These are phyloP conservation scores for Linum lewisii DNA, from an alignment of 345 rosid species.

Conservation along the genomic window DNA sequence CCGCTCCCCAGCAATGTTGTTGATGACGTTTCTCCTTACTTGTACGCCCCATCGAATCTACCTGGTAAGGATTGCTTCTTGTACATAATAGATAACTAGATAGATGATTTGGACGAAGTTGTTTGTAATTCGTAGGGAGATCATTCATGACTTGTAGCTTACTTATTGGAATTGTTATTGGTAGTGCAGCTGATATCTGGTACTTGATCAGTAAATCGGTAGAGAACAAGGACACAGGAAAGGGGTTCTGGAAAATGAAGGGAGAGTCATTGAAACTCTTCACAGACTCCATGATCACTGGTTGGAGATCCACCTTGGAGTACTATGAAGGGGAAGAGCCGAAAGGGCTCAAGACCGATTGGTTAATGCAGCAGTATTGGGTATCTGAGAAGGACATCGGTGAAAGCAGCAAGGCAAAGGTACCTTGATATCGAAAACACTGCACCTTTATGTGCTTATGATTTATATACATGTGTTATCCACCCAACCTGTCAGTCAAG, in stretches of 20 bases:
- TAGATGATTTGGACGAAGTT: neutral
- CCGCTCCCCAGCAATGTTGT: conserved; percentile 34
- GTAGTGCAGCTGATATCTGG: conserved; percentile 27
- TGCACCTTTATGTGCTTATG: conserved; percentile 1
- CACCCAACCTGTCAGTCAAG: conserved; percentile 14
- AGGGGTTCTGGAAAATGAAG: conserved; percentile 34
- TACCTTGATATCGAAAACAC: conserved; percentile 4
- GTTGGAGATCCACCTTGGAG: conserved; percentile 38
- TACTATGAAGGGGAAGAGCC: conserved; percentile 28
- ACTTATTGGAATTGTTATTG: neutral
- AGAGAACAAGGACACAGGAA: conserved; percentile 11
- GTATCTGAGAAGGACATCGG: conserved; percentile 17
- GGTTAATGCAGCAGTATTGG: conserved; percentile 37
- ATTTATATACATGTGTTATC: conserved; percentile 9
- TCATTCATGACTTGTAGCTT: neutral
- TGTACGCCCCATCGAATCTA: conserved; percentile 19
- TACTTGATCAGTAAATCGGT: conserved; percentile 19
- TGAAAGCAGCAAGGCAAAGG: conserved; percentile 26
- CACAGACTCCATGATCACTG: conserved; percentile 25
- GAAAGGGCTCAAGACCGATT: conserved; percentile 22
- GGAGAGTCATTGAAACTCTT: conserved; percentile 29
- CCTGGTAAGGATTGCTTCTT: conserved; percentile 20
- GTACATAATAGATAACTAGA: neutral
- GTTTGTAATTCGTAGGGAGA: no score
- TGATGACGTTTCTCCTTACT: conserved; percentile 23